Evolutionary conservation across 139 green algal species (phyloP), one percentile per base, ranked within the genome.

Genomic region (Pleodorina starrii): DNA sequence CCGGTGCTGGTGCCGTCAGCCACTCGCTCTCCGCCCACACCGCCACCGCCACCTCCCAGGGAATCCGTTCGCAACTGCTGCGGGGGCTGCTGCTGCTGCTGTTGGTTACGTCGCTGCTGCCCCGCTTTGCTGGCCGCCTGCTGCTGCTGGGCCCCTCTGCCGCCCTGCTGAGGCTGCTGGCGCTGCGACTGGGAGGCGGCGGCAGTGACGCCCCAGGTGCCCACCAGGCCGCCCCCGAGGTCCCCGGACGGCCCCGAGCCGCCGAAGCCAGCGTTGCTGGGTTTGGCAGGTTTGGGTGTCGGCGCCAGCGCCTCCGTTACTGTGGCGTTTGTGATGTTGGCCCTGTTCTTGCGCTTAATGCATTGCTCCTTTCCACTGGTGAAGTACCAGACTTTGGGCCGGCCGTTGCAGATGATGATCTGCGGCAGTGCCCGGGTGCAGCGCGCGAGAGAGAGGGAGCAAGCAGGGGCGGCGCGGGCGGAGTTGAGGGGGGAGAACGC

Each of bases 351-450:
- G 46, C 83, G 83, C 83, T 88, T 88, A 7, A 88, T 88, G 66
- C 44, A 80, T 2, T 69, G 87, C 29, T 93, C 85, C 72, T 90
- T 93, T 12, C 48, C 38, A 42, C 85, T 91, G 27, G 80, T 93
- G 80, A 93, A 93, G 79, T 89, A 93, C 90, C 90, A 93, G 38
- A 89, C 85, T 27, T 60, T 66, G 9, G 90, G 85, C 16, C 43
- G 29, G 11, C 80, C 77, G 57, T 93, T 79, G 5, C 80, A 59
- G 25, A 87, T 89, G 0, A 93, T 38, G 10, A 93, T 79, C 90
- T 92, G 90, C 48, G 16, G 10, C 1, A 1, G n/a, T n/a, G n/a
- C n/a, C n/a, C n/a, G n/a, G n/a, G n/a, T n/a, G n/a, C n/a, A n/a
- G n/a, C n/a, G n/a, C n/a, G n/a, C n/a, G n/a, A n/a, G n/a, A n/a